Percentiles rank a stretch among this genome's conserved stretches.
Conservation (phyloP, 192 early-diverging fungal genomes). For the Podila epicladia region DNA sequence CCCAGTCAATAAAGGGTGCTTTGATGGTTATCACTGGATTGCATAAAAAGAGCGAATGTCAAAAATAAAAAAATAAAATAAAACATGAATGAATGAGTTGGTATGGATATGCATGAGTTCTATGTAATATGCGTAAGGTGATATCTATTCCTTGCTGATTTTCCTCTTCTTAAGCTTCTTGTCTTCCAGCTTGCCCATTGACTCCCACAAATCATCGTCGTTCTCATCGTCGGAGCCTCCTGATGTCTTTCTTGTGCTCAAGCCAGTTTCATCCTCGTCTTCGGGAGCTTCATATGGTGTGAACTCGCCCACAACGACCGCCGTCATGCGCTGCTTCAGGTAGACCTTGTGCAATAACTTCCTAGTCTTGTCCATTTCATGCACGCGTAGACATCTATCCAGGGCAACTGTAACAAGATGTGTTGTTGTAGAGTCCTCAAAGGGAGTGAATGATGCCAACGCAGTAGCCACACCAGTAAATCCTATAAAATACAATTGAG, state of each 20-base stretch:
- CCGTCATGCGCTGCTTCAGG: constrained; percentile 78
- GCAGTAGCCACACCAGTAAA: constrained; percentile 66
- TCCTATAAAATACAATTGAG: constrained; percentile 15
- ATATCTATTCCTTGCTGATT: background rate
- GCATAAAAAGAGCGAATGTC: background rate
- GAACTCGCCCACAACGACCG: constrained; percentile 66
- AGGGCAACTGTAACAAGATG: constrained; percentile 71
- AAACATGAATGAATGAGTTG: background rate
- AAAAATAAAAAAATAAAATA: no score
- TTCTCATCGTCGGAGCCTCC: constrained; percentile 15
- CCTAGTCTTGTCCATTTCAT: constrained; percentile 65
- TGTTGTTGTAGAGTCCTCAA: constrained; percentile 19
- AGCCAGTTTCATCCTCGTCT: constrained; percentile 28
- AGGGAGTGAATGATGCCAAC: constrained; percentile 30
- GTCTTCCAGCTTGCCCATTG: constrained; percentile 46
- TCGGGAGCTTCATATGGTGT: constrained; percentile 28
- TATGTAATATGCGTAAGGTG: background rate
- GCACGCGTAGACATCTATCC: constrained; percentile 84
- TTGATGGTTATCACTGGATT: background rate
- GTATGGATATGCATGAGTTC: background rate
- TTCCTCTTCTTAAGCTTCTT: constrained; percentile 48
- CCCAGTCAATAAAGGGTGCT: background rate
- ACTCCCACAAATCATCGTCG: constrained; percentile 49
- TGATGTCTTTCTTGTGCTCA: background rate
- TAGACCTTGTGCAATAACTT: constrained; percentile 72